Percentiles rank a stretch among this genome's conserved stretches.
These are phyloP conservation scores for Penicillium argentinense DNA, from an alignment of 495 filamentous ascomycete genomes.

Conservation along the genomic window DNA sequence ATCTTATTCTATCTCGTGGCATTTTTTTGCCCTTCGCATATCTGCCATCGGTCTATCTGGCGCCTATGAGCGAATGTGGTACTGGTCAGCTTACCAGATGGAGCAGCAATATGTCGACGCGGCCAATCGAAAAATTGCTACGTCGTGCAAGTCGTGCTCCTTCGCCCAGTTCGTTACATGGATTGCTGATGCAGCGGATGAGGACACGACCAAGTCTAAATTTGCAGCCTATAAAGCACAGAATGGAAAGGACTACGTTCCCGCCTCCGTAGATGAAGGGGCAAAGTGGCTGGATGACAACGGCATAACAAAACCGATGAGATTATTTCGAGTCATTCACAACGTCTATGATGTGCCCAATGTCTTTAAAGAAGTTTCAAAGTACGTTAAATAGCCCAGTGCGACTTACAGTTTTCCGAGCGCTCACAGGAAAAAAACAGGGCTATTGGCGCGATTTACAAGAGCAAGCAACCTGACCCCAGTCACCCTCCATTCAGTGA, in stretches of 20 bases:
- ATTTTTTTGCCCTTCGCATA: constrained; percentile 9
- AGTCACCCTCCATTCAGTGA: not conserved
- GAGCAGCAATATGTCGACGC: constrained; percentile 4
- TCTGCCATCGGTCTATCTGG: constrained; percentile 9
- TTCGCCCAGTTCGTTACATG: not conserved
- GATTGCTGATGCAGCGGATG: not conserved
- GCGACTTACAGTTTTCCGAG: not conserved
- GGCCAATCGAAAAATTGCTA: constrained; percentile 2
- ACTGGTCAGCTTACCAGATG: constrained; percentile 7
- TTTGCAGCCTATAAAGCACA: not conserved
- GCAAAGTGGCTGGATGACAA: not conserved
- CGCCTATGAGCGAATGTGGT: constrained; percentile 8
- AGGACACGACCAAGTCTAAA: not conserved
- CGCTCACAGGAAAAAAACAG: not conserved
- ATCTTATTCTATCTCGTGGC: constrained; percentile 9
- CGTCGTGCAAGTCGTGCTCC: not conserved
- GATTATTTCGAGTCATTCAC: not conserved
- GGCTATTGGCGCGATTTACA: not conserved
- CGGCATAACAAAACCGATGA: not conserved
- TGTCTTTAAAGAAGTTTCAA: not conserved
- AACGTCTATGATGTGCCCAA: not conserved
- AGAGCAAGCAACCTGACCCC: not conserved
- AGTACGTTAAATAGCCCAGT: not conserved
- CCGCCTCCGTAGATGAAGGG: not conserved
- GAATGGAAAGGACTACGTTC: not conserved